Evolutionary conservation across 129 eudicot species (phyloP).

Genomic region (Silybum marianum): DNA sequence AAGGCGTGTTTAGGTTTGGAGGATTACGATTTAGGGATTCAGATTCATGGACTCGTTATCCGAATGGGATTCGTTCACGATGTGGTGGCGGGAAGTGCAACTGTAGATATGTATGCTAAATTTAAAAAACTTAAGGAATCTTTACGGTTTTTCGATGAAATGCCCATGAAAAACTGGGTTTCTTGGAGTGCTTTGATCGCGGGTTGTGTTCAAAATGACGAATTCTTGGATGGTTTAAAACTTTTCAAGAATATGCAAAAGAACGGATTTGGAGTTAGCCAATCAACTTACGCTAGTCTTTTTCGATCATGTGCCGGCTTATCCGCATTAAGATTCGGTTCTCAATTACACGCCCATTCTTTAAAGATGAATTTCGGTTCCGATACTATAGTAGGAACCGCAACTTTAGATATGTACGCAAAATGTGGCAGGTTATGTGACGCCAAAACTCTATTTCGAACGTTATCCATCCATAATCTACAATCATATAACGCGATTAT

Average conservation of each 20-base stretch:
- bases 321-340: constrained; percentile 51
- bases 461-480: constrained; percentile 48
- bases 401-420: constrained; percentile 87
- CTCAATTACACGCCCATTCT: constrained; percentile 78
- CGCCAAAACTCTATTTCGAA: constrained; percentile 55
- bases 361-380: constrained; percentile 63
- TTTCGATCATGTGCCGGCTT: constrained; percentile 73
- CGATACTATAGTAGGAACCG: constrained; percentile 73
- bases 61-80: constrained; percentile 55
- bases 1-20: constrained; percentile 74
- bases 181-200: constrained; percentile 90
- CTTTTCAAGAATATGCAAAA: constrained; percentile 75
- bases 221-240: constrained; percentile 52
- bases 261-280: constrained; percentile 69
- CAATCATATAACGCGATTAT: constrained; percentile 83
- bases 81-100: constrained; percentile 82
- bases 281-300: constrained; percentile 73
- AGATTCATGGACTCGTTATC: constrained; percentile 63
- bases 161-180: constrained; percentile 82
- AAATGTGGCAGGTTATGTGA: constrained; percentile 54
- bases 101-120: constrained; percentile 84
- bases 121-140: constrained; percentile 65
- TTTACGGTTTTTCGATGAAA: constrained; percentile 45
- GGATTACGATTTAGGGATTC: constrained; percentile 53
- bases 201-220: constrained; percentile 68